Evolutionary conservation across 1,284 basidiomycete genomes (phyloP), one percentile per base, ranked within the genome.

Genomic region (Tilletia walkeri): DNA sequence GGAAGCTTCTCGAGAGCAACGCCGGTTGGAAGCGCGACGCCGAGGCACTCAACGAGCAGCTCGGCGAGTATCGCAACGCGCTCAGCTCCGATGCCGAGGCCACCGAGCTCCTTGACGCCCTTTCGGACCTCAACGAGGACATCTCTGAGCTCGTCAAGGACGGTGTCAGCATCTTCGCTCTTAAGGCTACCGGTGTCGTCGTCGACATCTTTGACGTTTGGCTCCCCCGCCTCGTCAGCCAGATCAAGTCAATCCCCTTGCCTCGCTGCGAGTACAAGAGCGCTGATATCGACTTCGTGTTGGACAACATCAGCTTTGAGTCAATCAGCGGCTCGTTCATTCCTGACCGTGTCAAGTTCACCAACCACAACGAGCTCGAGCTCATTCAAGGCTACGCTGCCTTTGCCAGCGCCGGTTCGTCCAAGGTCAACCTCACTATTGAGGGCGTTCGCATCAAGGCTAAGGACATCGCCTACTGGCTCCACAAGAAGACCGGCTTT

Each of bases 211-310:
- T 84, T 67, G 84, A 86, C 69, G 86, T 86, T 48, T 78, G 84
- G 66, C 72, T 86, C 2, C 86, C 86, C 34, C 75, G 86, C 10
- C 65, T 86, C 16, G 80, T 86, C 72, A 80, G 80, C 59, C 79
- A 85, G 61, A 80, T 86, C 76, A 81, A 86, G 79, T 81, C 84
- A 75, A 84, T 86, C 53, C 86, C 86, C 3, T 78, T 86, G 12
- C 86, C 86, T 0, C 75, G 86, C 34, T 80, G 86, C 78, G 86
- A 86, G 74, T 86, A 82, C 78, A 82, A 85, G 72, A 84, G 84
- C 14, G 79, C 82, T 61, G 85, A 85, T 74, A 81, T 84, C 45
- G 85, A 85, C 75, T 80, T 85, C 50, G 84, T 85, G 54, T 84
- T 86, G 59, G 84, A 85, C 72, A 84, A 85, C 74, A 80, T 85